Evolutionary conservation across 75 land plant genomes (phyloP).

Genomic region (Picea glauca): DNA sequence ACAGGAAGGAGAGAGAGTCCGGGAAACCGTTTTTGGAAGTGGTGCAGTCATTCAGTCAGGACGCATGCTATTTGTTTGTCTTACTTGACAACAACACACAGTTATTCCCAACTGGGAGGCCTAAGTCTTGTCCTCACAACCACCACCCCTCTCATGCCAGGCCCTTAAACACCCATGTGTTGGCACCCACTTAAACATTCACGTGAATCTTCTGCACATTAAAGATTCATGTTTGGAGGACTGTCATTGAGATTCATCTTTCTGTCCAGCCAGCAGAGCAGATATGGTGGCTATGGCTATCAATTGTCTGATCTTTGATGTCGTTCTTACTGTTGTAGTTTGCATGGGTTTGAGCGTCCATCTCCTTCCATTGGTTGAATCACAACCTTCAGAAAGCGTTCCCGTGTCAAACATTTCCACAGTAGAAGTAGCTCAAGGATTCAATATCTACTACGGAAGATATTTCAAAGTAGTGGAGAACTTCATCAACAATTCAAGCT

Average conservation of each 20-base stretch:
- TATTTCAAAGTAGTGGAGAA: constrained; percentile 71
- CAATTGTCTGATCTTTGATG: background rate
- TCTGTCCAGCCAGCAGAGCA: too few species aligned
- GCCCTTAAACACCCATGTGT: background rate
- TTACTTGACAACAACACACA: background rate
- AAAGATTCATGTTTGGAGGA: background rate
- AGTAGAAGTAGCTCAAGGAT: constrained; percentile 43
- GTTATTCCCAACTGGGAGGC: background rate
- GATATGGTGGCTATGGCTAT: background rate
- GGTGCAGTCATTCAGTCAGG: too few species aligned
- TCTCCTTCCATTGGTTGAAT: background rate
- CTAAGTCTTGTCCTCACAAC: background rate
- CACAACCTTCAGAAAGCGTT: background rate
- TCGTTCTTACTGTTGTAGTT: background rate
- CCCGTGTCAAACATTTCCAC: constrained; percentile 18
- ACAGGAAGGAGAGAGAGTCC: too few species aligned
- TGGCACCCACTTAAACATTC: background rate
- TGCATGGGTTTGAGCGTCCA: background rate
- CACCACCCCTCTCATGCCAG: background rate
- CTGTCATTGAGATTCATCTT: background rate
- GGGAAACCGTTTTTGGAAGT: too few species aligned
- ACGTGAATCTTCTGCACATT: background rate
- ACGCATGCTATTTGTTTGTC: background rate
- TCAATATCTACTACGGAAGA: constrained; percentile 66
- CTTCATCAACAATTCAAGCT: constrained; percentile 47